Evolutionary conservation across 805 yeast species (phyloP).

Genomic region (Metschnikowia proteae): DNA sequence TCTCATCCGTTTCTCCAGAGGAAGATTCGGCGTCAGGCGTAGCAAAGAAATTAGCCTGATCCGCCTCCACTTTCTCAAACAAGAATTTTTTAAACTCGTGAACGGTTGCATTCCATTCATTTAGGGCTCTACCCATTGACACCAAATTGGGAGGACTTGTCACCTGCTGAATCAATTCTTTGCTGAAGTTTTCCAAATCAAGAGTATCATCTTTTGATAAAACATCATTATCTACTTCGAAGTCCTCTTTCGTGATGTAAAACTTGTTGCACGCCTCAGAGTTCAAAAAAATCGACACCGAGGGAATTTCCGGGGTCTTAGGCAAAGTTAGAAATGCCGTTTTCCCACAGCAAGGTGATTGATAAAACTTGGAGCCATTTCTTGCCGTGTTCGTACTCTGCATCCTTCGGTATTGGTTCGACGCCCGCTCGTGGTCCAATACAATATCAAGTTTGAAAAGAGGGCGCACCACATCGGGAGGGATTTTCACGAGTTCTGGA

Average conservation of each 20-base stretch:
- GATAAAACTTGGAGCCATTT: conserved; percentile 8
- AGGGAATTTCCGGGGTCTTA: conserved; percentile 13
- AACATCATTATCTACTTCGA: conserved; percentile 13
- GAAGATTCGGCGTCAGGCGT: neutral
- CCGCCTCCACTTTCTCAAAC: conserved; percentile 22
- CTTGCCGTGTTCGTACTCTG: conserved; percentile 10
- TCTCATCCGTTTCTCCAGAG: conserved; percentile 8
- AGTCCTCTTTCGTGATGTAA: conserved; percentile 27
- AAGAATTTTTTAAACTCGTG: conserved; percentile 45
- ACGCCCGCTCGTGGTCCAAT: conserved; percentile 39
- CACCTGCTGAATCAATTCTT: neutral
- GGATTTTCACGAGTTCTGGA: conserved; percentile 42
- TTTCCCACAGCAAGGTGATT: neutral
- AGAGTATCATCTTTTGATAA: conserved; percentile 7
- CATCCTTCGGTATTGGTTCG: conserved; percentile 22
- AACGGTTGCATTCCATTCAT: conserved; percentile 48
- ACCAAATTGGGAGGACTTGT: conserved; percentile 4
- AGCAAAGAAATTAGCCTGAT: conserved; percentile 14
- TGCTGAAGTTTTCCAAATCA: conserved; percentile 7
- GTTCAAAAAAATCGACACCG: conserved; percentile 18
- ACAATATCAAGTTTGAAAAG: conserved; percentile 44
- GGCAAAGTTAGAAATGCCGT: conserved; percentile 14
- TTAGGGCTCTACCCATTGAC: conserved; percentile 44
- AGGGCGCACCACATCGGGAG: conserved; percentile 47
- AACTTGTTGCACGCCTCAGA: conserved; percentile 26